Evolutionary conservation across 345 rosid species (phyloP), one percentile per base, ranked within the genome.

Genomic region (Rhodamnia rubescens): DNA sequence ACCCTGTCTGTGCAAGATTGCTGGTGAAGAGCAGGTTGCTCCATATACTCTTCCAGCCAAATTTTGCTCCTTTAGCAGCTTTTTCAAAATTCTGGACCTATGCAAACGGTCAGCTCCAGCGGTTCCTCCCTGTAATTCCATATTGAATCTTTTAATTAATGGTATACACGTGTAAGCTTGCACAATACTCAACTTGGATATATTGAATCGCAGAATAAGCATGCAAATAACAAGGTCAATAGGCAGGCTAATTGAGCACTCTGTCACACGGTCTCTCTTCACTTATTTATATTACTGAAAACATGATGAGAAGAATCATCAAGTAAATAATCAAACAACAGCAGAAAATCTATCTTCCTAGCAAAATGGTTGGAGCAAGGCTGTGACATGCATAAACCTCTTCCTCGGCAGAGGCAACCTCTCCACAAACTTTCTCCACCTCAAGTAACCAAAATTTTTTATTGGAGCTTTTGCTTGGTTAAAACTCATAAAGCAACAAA

Each of bases 41-140:
- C 98, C 99, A 85, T 86, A 92, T 42, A 94, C 86, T 91, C 95
- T 89, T 86, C 96, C 96, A 53, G 92, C 85, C 83, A 83, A 84
- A 42, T 91, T 88, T 90, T 95, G 99, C 87, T 95, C 98, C 90
- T 91, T 91, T 55, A 97, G 97, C 87, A 95, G 89, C 90, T 92
- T 92, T 90, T 94, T 97, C 84, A 97, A 90, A 91, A 92, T 86
- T 88, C 90, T 91, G 61, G 98, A 97, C 90, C 92, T 93, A 75
- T 87, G 94, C 40, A 97, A 89, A 87, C 89, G 91, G 85, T 92
- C 94, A 58, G 95, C 84, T 85, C 98, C 95, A 51, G 86, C 85
- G 52, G 53, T 87, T 58, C 95, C 99, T 88, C 98, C 99, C 98
- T 95, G 90, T 53, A 86, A 78, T 52, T 83, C 81, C 50, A 82